Evolutionary conservation across 1,139 yeast species (phyloP).

Genomic region (Saccharomyces hybrid): DNA sequence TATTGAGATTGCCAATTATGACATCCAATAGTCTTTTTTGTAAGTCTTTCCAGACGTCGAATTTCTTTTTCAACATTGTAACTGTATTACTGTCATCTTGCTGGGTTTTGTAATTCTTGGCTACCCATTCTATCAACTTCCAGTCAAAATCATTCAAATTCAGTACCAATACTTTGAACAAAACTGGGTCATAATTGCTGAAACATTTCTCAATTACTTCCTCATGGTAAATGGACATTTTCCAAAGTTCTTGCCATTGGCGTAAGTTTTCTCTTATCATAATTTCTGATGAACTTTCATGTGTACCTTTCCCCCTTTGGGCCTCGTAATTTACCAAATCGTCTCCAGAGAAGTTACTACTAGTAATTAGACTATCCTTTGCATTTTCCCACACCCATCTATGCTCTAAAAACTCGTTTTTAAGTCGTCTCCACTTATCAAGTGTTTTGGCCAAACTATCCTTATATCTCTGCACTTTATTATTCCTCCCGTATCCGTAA

Average conservation of each 20-base stretch:
- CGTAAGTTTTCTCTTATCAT: conserved; percentile 13
- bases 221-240: conserved; percentile 8
- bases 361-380: conserved; percentile 13
- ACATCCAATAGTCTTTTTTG: conserved; percentile 5
- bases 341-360: conserved; percentile 16
- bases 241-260: conserved; percentile 20
- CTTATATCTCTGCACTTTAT: conserved; percentile 9
- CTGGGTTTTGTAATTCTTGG: conserved; percentile 4
- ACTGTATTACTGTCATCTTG: not conserved
- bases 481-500: conserved; percentile 17
- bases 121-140: conserved; percentile 19
- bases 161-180: conserved; percentile 14
- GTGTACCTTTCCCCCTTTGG: conserved; percentile 1
- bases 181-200: conserved; percentile 9
- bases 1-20: conserved; percentile 5
- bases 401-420: conserved; percentile 31
- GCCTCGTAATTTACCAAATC: conserved; percentile 1
- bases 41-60: conserved; percentile 6
- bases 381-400: conserved; percentile 18
- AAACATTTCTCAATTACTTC: conserved; percentile 11
- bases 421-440: conserved; percentile 21
- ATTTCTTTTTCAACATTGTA: conserved; percentile 4
- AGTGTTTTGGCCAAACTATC: not conserved
- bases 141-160: conserved; percentile 18
- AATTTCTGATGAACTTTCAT: conserved; percentile 10